Percentiles rank a stretch among this genome's conserved stretches.
These are phyloP conservation scores for Trichoderma citrinoviride DNA, from an alignment of 2,329 filamentous ascomycete species.

Conservation along the genomic window DNA sequence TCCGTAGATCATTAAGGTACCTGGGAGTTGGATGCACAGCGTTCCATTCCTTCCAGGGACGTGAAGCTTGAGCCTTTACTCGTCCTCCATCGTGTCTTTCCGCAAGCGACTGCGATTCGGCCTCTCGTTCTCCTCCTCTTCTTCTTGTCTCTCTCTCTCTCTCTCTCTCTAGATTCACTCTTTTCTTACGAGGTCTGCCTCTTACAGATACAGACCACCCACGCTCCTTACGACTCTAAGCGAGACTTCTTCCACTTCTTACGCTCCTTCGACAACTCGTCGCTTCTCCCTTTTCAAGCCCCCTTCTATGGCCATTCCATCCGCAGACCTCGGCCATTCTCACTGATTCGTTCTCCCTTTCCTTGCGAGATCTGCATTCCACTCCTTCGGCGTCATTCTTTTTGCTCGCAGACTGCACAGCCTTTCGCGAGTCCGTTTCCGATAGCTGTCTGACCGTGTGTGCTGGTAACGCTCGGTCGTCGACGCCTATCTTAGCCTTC, in stretches of 20 bases:
- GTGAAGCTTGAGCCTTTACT: not conserved
- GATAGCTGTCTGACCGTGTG: constrained; percentile 3
- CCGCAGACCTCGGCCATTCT: not conserved
- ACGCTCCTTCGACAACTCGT: not conserved
- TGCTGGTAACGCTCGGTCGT: constrained; percentile 18
- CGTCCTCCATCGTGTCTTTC: constrained; percentile 14
- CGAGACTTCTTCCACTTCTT: constrained; percentile 6
- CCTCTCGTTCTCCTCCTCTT: not conserved
- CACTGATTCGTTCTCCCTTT: constrained; percentile 4
- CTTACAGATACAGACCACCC: not conserved
- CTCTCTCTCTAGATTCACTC: not conserved
- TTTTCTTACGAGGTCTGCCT: not conserved
- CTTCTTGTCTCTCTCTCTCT: not conserved
- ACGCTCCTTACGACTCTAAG: constrained; percentile 14
- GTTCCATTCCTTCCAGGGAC: no score
- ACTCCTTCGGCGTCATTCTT: constrained; percentile 9
- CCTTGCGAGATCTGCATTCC: constrained; percentile 18
- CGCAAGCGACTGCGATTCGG: not conserved
- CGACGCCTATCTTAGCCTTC: not conserved
- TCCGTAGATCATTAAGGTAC: not conserved
- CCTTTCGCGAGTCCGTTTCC: not conserved
- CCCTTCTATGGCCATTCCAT: constrained; percentile 17
- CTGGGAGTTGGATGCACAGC: no score
- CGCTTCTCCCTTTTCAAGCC: constrained; percentile 11
- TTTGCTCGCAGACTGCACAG: constrained; percentile 8